phyloP scores from a whole-genome alignment of 2,329 filamentous ascomycete species.

The Neurospora crassa region DNA sequence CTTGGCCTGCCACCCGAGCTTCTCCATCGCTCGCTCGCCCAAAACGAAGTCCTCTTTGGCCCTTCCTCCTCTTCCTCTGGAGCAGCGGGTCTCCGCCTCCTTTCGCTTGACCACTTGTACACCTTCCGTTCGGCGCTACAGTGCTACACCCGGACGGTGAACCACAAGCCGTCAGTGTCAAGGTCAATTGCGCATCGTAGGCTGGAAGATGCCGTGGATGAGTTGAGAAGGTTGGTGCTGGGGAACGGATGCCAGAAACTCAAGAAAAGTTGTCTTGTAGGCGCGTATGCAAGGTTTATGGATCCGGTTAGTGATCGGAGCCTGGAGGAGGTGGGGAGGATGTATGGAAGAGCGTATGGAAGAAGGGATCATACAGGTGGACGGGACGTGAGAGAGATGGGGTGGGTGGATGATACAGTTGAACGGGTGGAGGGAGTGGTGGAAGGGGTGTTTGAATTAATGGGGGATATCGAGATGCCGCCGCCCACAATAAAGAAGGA shows the following conservation, averaged over 20 bases:
- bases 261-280: conserved; percentile 39
- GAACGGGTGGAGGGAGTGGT: neutral
- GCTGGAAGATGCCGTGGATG: conserved; percentile 53
- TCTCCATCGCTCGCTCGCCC: conserved; percentile 44
- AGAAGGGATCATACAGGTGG: conserved; percentile 10
- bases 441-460: neutral
- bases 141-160: conserved; percentile 39
- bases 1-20: conserved; percentile 41
- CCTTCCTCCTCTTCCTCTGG: conserved; percentile 24
- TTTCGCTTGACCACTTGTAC: conserved; percentile 53
- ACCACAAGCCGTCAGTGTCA: neutral
- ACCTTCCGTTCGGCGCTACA: conserved; percentile 53
- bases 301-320: conserved; percentile 36
- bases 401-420: neutral
- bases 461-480: neutral
- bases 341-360: conserved; percentile 20
- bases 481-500: neutral
- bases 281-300: conserved; percentile 46
- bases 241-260: conserved; percentile 41
- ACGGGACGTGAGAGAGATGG: neutral
- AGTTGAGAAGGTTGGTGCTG: conserved; percentile 50
- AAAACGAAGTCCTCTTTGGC: conserved; percentile 51
- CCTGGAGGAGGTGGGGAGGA: conserved; percentile 36
- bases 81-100: conserved; percentile 44
- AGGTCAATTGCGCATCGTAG: conserved; percentile 25